Conservation (phyloP, 2,329 filamentous ascomycete genomes). For the Claviceps arundinis region DNA sequence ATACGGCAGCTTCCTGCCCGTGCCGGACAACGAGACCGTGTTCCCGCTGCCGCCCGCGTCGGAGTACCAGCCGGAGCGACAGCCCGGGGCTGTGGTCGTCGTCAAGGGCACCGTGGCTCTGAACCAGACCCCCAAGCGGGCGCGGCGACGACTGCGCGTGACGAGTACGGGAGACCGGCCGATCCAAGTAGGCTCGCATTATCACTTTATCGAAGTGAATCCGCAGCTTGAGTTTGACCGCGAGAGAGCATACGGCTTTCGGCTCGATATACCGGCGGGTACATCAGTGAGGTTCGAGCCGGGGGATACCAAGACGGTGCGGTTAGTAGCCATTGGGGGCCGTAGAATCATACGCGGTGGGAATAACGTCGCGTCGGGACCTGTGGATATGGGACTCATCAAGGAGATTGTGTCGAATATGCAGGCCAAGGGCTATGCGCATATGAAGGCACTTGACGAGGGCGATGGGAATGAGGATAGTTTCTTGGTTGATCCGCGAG, state of each 20-base stretch:
- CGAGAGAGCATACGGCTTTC: constrained; percentile 64
- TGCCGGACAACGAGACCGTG: constrained; percentile 47
- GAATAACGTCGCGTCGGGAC: constrained; percentile 64
- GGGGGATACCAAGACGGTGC: constrained; percentile 82
- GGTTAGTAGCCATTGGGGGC: constrained; percentile 77
- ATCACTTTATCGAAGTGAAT: constrained; percentile 94
- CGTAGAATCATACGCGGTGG: constrained; percentile 70
- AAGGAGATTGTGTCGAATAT: constrained; percentile 56
- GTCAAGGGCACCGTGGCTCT: constrained; percentile 55
- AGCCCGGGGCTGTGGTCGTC: constrained; percentile 69
- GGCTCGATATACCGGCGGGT: constrained; percentile 80
- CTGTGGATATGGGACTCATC: constrained; percentile 48
- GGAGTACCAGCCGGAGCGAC: constrained; percentile 53
- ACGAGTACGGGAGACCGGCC: constrained; percentile 81
- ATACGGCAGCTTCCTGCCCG: constrained; percentile 80
- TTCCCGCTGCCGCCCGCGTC: constrained; percentile 53
- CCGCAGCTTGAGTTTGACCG: constrained; percentile 83
- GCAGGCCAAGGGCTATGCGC: constrained; percentile 63
- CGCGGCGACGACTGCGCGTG: constrained; percentile 60
- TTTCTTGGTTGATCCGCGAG: constrained; percentile 27
- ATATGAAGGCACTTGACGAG: constrained; percentile 22
- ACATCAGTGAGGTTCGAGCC: constrained; percentile 91
- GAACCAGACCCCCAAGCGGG: constrained; percentile 60
- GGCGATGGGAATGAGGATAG: no score
- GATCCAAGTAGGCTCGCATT: constrained; percentile 88